Evolutionary conservation across 495 filamentous ascomycete genomes (phyloP).

Genomic region (Penicillium waksmanii): DNA sequence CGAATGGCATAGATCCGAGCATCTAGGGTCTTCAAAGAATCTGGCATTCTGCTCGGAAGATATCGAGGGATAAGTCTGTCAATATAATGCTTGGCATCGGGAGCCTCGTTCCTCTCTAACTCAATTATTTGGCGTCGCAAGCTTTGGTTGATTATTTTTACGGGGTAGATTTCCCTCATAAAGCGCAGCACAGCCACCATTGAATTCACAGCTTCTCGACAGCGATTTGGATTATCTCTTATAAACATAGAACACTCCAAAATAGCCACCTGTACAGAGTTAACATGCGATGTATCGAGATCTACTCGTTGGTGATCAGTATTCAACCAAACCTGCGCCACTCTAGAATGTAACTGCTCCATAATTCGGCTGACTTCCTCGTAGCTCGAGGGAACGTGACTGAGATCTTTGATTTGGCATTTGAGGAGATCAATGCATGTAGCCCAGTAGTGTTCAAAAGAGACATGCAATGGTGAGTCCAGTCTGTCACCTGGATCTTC

Average conservation of each 20-base stretch:
- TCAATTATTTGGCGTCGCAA: neutral
- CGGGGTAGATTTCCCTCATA: constrained; percentile 2
- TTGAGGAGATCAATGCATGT: constrained; percentile 1
- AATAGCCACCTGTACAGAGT: neutral
- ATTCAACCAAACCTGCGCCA: neutral
- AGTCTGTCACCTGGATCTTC: neutral
- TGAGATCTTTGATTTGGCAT: neutral
- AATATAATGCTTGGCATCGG: neutral
- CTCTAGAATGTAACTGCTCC: neutral
- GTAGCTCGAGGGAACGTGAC: neutral
- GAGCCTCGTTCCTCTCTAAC: neutral
- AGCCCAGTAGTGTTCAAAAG: neutral
- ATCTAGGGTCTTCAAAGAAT: neutral
- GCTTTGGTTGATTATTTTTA: neutral
- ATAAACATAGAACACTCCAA: neutral
- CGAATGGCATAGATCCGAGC: neutral
- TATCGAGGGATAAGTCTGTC: neutral
- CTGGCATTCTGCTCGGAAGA: neutral
- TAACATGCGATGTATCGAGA: neutral
- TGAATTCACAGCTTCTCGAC: neutral
- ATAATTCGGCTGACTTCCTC: neutral
- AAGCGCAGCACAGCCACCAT: neutral
- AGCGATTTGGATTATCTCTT: neutral
- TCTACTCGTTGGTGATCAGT: neutral
- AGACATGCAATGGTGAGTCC: neutral